A percentile compares a stretch with the other conserved stretches of the same genome.
phyloP scores from a whole-genome alignment of 495 filamentous ascomycete genomes.

The Hypoxylon fragiforme region DNA sequence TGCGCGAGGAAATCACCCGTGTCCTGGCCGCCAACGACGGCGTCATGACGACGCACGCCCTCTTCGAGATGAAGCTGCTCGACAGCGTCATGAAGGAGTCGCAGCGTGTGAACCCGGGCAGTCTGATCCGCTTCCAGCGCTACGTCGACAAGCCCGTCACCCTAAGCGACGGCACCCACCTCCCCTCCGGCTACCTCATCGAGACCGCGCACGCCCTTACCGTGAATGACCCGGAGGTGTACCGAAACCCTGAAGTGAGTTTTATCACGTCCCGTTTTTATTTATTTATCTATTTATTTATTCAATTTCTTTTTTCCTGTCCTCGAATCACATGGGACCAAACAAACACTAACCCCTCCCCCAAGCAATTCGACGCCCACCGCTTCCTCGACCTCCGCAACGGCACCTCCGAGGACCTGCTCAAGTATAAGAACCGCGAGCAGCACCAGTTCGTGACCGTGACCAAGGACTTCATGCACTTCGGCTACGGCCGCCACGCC shows the following conservation, averaged over 20 bases:
- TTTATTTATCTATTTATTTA: too few relatives aligned
- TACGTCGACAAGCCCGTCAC: constrained; percentile 44
- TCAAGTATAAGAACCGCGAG: constrained; percentile 35
- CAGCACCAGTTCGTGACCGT: constrained; percentile 51
- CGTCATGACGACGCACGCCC: constrained; percentile 32
- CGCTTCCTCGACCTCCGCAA: constrained; percentile 51
- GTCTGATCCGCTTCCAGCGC: constrained; percentile 40
- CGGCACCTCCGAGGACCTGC: constrained; percentile 37
- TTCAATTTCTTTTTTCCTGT: too few relatives aligned
- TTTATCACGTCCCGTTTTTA: neutral
- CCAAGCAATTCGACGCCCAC: constrained; percentile 51
- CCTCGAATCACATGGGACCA: too few relatives aligned
- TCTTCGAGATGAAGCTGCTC: constrained; percentile 37
- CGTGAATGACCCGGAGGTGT: constrained; percentile 19
- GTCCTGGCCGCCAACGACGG: constrained; percentile 28
- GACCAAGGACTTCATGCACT: constrained; percentile 43
- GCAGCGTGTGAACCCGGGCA: constrained; percentile 32
- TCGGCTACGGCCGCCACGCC: constrained; percentile 51
- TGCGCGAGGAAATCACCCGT: constrained; percentile 33
- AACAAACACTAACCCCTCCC: neutral
- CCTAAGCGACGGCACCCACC: constrained; percentile 46
- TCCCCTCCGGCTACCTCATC: constrained; percentile 43
- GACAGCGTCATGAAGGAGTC: constrained; percentile 38
- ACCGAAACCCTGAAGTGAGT: constrained; percentile 24
- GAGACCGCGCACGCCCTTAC: constrained; percentile 25